Evolutionary conservation across 75 land plant species (phyloP), one percentile per base, ranked within the genome.

Genomic region (Gnetum montanum): DNA sequence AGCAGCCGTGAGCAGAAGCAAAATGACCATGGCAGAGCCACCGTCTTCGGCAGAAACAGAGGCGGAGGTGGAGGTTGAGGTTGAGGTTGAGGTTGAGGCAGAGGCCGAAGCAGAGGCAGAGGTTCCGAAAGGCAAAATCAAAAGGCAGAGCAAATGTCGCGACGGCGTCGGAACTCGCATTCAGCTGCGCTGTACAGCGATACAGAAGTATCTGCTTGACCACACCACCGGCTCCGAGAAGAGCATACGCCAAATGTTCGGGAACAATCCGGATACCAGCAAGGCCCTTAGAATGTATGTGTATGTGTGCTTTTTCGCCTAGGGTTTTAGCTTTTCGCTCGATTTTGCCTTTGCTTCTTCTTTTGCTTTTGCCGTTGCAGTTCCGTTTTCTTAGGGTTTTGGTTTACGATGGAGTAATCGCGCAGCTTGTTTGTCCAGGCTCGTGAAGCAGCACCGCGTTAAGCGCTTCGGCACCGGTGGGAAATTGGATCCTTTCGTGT

Each of bases 201-300:
- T 52, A 8, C 54, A 52, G 54, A 52, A 52, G 54, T 52, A 31
- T 19, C 54, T 52, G 18, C 54, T 52, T 1, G 54, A 52, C 19
- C 31, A 52, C 7, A 52, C 54, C 3, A 26, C 54, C 1, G 54
- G 54, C 0, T 52, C 54, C 3, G 54, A 52, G 54, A 52, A 20
- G 36, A 28, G 54, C 54, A 52, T 52, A 11, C 24, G 54, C 4
- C 35, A 52, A 20, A 52, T 35, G 5, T 52, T 52, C 5, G 54
- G 54, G 1, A 24, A 52, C 8, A 52, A 52, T 33, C 54, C 54
- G 4, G 54, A 52, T 13, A 52, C 54, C 7, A 52, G 54, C 54
- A 52, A 52, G 36, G 54, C 36, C 0, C 54, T 52, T 35, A 52
- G 54, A 31, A 52, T 52, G 54, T 52, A 31, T 4, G 53, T 18